Evolutionary conservation across 768 basidiomycete species (phyloP).

Genomic region (Hydnum rufescens): DNA sequence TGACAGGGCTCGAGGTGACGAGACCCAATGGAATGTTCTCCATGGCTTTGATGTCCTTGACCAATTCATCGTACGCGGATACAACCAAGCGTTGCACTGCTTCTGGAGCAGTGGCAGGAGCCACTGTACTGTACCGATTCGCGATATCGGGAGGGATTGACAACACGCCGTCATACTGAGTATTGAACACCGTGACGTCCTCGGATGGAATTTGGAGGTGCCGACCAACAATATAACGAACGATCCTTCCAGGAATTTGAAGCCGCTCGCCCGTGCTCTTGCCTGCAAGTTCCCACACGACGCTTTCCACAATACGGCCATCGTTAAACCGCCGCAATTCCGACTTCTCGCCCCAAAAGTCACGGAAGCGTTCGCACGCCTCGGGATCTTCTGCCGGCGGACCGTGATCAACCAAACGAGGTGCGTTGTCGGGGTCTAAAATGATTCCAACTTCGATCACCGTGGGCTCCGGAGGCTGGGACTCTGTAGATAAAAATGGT

Average conservation of each 20-base stretch:
- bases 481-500: slow-evolving; percentile 18
- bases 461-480: slow-evolving; percentile 17
- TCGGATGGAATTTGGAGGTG: slow-evolving; percentile 45
- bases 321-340: slow-evolving; percentile 93
- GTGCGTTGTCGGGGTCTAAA: slow-evolving; percentile 49
- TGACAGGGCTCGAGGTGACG: slow-evolving; percentile 51
- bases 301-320: slow-evolving; percentile 75
- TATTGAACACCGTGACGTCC: slow-evolving; percentile 13
- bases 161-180: slow-evolving; percentile 11
- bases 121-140: slow-evolving; percentile 14
- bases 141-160: slow-evolving; percentile 18
- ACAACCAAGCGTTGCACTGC: slow-evolving; percentile 26
- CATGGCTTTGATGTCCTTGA: slow-evolving; percentile 52
- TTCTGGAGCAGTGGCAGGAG: background rate
- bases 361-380: slow-evolving; percentile 40
- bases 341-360: slow-evolving; percentile 81
- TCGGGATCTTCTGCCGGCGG: slow-evolving; percentile 46
- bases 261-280: slow-evolving; percentile 49
- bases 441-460: slow-evolving; percentile 54
- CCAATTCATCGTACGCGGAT: slow-evolving; percentile 58
- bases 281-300: slow-evolving; percentile 78
- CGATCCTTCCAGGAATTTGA: slow-evolving; percentile 55
- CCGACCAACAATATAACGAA: slow-evolving; percentile 46
- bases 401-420: slow-evolving; percentile 81
- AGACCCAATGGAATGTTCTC: slow-evolving; percentile 58